Evolutionary conservation across 306 rosid species (phyloP).

Genomic region (Sophora flavescens): DNA sequence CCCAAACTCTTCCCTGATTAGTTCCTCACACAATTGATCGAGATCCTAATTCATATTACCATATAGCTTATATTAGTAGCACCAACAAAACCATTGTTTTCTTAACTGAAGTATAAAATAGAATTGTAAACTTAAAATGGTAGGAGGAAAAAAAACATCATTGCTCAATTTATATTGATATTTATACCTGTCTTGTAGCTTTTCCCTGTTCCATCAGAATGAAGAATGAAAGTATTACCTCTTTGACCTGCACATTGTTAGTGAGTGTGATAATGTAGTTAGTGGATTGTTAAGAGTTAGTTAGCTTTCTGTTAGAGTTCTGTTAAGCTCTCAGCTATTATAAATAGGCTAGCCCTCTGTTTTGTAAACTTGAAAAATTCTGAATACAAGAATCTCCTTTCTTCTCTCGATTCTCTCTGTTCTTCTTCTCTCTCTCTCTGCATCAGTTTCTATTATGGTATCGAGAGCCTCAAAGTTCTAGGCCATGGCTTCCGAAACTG

Average conservation of each 20-base stretch:
- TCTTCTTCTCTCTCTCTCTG: too few relatives aligned
- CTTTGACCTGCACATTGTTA: slow-evolving; percentile 92
- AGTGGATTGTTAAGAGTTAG: too few relatives aligned
- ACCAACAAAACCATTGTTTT: slow-evolving; percentile 10
- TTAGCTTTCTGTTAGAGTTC: too few relatives aligned
- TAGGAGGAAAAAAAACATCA: neutral
- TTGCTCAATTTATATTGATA: slow-evolving; percentile 16
- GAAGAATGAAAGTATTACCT: slow-evolving; percentile 82
- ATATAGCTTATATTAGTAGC: slow-evolving; percentile 29
- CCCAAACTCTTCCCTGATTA: slow-evolving; percentile 78
- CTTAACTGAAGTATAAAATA: neutral
- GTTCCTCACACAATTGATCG: slow-evolving; percentile 80
- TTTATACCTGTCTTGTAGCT: slow-evolving; percentile 69
- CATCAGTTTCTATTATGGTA: too few relatives aligned
- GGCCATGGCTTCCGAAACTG: too few relatives aligned
- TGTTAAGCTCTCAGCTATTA: too few relatives aligned
- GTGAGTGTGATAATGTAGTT: too few relatives aligned
- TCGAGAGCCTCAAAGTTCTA: too few relatives aligned
- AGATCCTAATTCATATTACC: slow-evolving; percentile 67
- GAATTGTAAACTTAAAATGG: neutral
- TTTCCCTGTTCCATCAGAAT: slow-evolving; percentile 93
- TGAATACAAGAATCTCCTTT: too few relatives aligned
- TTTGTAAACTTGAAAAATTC: too few relatives aligned
- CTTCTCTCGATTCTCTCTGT: too few relatives aligned
- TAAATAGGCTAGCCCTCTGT: too few relatives aligned